Evolutionary conservation across 2,329 filamentous ascomycete species (phyloP).

Genomic region (Ophiocordyceps unilateralis): DNA sequence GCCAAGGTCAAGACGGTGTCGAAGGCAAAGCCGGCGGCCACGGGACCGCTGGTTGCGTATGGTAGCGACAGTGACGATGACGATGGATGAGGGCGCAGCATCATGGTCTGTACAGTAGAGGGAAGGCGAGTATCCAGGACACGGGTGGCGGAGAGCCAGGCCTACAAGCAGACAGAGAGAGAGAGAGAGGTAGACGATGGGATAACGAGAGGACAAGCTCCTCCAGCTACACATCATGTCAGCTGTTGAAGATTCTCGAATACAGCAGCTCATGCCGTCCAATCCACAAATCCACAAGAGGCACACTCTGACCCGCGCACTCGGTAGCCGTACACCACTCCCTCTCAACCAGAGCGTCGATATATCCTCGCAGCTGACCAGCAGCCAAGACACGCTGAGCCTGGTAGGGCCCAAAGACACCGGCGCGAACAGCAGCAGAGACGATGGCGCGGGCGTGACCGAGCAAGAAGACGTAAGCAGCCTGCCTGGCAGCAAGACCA

Average conservation of each 20-base stretch:
- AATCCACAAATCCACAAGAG: conserved; percentile 68
- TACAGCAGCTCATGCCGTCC: conserved; percentile 71
- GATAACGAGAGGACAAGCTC: neutral
- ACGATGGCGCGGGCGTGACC: conserved; percentile 61
- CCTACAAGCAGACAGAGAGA: too few relatives aligned
- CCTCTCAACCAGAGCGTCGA: conserved; percentile 38
- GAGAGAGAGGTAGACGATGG: too few relatives aligned
- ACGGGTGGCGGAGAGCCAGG: too few relatives aligned
- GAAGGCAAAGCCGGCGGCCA: conserved; percentile 31
- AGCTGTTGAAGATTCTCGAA: conserved; percentile 77
- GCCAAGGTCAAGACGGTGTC: conserved; percentile 35
- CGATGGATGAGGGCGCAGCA: conserved; percentile 4
- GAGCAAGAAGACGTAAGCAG: conserved; percentile 60
- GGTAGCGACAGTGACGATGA: conserved; percentile 70
- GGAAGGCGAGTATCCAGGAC: neutral
- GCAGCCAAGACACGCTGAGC: conserved; percentile 57
- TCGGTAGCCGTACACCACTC: conserved; percentile 43
- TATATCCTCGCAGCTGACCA: conserved; percentile 34
- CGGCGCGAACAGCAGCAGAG: conserved; percentile 60
- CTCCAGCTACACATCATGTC: too few relatives aligned
- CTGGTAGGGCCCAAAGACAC: conserved; percentile 66
- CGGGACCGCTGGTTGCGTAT: conserved; percentile 72
- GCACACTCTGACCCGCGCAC: conserved; percentile 57
- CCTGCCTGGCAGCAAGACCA: conserved; percentile 40
- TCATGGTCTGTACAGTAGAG: neutral